phyloP scores from a whole-genome alignment of 2,329 filamentous ascomycete genomes.

The Chaetothyriales sp. region DNA sequence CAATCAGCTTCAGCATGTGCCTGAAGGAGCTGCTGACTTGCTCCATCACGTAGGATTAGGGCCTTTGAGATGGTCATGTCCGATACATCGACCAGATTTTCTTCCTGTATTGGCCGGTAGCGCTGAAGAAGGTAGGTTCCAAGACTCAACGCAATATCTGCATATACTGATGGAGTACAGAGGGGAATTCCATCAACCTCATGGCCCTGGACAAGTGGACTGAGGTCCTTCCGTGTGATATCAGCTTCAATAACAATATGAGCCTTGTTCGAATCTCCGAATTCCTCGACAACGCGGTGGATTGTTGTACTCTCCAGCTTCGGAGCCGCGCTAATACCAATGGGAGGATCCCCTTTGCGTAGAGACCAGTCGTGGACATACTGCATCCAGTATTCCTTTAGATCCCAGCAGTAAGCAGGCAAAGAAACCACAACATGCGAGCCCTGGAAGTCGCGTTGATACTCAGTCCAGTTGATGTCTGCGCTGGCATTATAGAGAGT shows the following conservation, averaged over 20 bases:
- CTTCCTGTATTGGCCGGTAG: slow-evolving; percentile 13
- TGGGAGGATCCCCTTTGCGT: slow-evolving; percentile 47
- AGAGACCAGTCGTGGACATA: slow-evolving; percentile 60
- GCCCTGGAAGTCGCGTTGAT: slow-evolving; percentile 34
- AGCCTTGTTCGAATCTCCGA: slow-evolving; percentile 46
- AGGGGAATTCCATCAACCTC: slow-evolving; percentile 53
- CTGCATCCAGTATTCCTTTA: slow-evolving; percentile 60
- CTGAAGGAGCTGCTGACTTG: slow-evolving; percentile 6
- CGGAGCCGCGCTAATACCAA: slow-evolving; percentile 26
- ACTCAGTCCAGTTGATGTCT: slow-evolving; percentile 30
- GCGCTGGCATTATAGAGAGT: slow-evolving; percentile 26
- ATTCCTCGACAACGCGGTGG: slow-evolving; percentile 49
- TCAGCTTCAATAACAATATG: slow-evolving; percentile 53
- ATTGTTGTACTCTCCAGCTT: slow-evolving; percentile 53
- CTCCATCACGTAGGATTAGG: slow-evolving; percentile 13
- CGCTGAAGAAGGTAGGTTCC: slow-evolving; percentile 40
- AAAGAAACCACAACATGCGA: slow-evolving; percentile 44
- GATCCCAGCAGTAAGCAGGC: slow-evolving; percentile 54
- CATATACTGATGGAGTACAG: slow-evolving; percentile 50
- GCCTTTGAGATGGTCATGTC: slow-evolving; percentile 18
- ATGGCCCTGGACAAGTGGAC: slow-evolving; percentile 50
- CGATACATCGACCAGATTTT: slow-evolving; percentile 18
- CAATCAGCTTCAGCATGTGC: not conserved
- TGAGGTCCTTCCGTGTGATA: slow-evolving; percentile 49
- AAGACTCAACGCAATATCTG: slow-evolving; percentile 52